Conservation (phyloP, 768 basidiomycete genomes). For the Tricholoma matsutake region DNA sequence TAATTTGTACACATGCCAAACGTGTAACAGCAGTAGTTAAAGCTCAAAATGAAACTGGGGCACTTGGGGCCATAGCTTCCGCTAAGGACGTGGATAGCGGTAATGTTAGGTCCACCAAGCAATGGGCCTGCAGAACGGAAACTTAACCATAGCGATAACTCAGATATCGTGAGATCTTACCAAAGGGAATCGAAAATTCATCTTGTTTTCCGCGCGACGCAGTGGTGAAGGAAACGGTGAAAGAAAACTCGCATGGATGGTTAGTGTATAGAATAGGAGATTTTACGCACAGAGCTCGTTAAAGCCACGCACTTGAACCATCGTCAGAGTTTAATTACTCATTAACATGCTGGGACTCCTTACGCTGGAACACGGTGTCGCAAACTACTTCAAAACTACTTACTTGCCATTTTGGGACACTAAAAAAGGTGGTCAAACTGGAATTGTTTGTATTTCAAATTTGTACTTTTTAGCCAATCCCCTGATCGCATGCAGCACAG, state of each 20-base stretch:
- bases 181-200: constrained; percentile 41
- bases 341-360: constrained; percentile 4
- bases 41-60: constrained; percentile 44
- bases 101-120: constrained; percentile 40
- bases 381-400: too few species aligned
- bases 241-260: background rate
- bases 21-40: background rate
- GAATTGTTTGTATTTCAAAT: too few species aligned
- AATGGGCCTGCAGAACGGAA: constrained; percentile 22
- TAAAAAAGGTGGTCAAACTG: too few species aligned
- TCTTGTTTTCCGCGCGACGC: constrained; percentile 17
- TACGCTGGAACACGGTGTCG: too few species aligned
- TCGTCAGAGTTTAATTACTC: background rate
- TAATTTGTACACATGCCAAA: background rate
- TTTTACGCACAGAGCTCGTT: constrained; percentile 40
- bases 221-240: background rate
- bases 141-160: background rate
- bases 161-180: constrained; percentile 14
- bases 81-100: constrained; percentile 40
- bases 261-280: background rate
- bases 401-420: too few species aligned
- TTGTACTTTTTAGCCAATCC: too few species aligned
- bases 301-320: constrained; percentile 36
- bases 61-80: constrained; percentile 42
- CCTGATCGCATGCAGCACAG: too few species aligned